These are phyloP conservation scores for Colletotrichum musae DNA, from an alignment of 2,329 filamentous ascomycete genomes.

Conservation along the genomic window DNA sequence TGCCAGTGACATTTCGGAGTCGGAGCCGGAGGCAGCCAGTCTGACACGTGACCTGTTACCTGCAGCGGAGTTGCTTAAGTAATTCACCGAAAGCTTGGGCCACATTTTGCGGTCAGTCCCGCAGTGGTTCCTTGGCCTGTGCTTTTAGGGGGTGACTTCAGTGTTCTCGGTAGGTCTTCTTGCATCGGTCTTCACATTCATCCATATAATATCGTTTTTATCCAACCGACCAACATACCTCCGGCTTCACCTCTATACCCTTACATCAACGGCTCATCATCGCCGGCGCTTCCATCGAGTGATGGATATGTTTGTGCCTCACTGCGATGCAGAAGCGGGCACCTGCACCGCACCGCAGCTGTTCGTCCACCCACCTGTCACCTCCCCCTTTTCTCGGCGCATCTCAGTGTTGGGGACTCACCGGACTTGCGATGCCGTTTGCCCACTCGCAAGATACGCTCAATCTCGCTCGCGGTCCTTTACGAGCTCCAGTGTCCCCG, in stretches of 20 bases:
- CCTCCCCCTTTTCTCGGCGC: constrained; percentile 25
- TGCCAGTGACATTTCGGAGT: constrained; percentile 20
- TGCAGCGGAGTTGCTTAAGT: background rate
- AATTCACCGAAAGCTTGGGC: constrained; percentile 10
- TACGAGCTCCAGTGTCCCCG: constrained; percentile 33
- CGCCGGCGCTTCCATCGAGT: constrained; percentile 30
- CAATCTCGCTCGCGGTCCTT: constrained; percentile 30
- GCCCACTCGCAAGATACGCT: constrained; percentile 23
- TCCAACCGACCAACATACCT: background rate
- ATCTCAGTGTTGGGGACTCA: constrained; percentile 26
- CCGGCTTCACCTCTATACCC: background rate
- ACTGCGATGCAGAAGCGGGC: constrained; percentile 19
- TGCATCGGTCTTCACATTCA: background rate
- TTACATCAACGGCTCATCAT: background rate
- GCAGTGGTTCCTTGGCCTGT: background rate
- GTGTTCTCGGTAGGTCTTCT: constrained; percentile 2
- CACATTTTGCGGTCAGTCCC: constrained; percentile 1
- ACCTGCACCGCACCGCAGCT: background rate
- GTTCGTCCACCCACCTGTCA: background rate
- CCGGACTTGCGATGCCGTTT: constrained; percentile 32
- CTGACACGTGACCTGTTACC: background rate
- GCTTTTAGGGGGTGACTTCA: background rate
- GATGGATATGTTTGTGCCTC: constrained; percentile 10
- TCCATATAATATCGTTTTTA: background rate
- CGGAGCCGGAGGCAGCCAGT: background rate